phyloP scores from a whole-genome alignment of 805 yeast species.

The Hanseniaspora singularis region DNA sequence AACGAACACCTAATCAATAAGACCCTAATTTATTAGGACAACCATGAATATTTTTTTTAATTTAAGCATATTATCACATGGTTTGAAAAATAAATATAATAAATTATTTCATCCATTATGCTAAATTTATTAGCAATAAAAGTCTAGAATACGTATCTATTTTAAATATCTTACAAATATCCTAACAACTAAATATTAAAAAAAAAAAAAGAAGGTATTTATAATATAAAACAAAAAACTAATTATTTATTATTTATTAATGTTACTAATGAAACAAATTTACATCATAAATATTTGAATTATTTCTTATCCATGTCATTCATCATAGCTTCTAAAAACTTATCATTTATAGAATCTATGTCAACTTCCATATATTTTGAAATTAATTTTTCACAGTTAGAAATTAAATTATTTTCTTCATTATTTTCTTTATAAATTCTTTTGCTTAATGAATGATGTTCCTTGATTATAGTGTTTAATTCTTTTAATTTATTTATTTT shows the following conservation, averaged over 20 bases:
- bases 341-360: conserved; percentile 22
- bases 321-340: conserved; percentile 23
- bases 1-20: too few species aligned
- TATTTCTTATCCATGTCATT: conserved; percentile 25
- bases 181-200: too few species aligned
- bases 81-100: too few species aligned
- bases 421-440: conserved; percentile 42
- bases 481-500: conserved; percentile 18
- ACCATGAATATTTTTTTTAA: too few species aligned
- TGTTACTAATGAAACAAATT: conserved; percentile 10
- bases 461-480: conserved; percentile 16
- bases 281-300: conserved; percentile 14
- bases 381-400: conserved; percentile 33
- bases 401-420: conserved; percentile 41
- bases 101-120: too few species aligned
- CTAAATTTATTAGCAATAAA: too few species aligned
- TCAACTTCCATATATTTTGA: conserved; percentile 26
- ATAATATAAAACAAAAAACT: too few species aligned
- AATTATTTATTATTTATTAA: not conserved
- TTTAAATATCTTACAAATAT: too few species aligned
- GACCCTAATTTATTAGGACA: too few species aligned
- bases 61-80: too few species aligned
- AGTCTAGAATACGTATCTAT: too few species aligned
- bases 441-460: conserved; percentile 30
- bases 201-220: too few species aligned